Base-by-base conservation (phyloP, 164 flowering plant genomes). In the Stephania yunnanensis region DNA sequence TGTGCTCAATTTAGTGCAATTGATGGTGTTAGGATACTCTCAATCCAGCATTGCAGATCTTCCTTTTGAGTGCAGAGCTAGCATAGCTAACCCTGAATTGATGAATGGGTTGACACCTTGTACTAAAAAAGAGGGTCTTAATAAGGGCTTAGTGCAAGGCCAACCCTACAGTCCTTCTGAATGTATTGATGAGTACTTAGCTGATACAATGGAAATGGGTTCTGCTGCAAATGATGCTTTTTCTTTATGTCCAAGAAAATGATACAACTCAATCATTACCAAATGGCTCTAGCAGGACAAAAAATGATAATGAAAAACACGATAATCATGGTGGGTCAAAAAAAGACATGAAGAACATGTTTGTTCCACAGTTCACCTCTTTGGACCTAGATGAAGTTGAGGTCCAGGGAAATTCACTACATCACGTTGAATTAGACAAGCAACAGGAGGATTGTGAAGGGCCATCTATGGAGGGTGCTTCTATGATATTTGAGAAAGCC, bases 141-240 rank as follows among this genome's bases (percentile, higher is more conserved):
- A 10, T 20, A 77, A 79, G 71, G 68, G 30, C 31, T 55, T 77
- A 50, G 45, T 6, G 65, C 78, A 70, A 72, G 74, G 44, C 15
- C 76, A 79, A 44, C 74, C 78, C 31, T 72, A 73, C 66, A 79
- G 83, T 72, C 84, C 87, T 36, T 80, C 86, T 19, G 78, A 63
- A 1, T 82, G 82, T 74, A 53, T 83, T 45, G 84, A 85, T 74
- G 82, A 80, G 20, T 87, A 72, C 71, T 72, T 86, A 73, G 84
- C 81, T 53, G 86, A 86, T 76, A 78, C 80, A 64, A 65, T 78
- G 55, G 88, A 74, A n/a, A 78, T n/a, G 20, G 84, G 74, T 61
- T 74, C 82, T 50, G 70, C 42, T 4, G 29, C 65, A n/a, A 58
- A 58, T 7, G 22, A 19, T 58, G 65, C 71, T 76, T 79, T 66